Conservation (phyloP, 2,329 filamentous ascomycete species). For the Epichloe aotearoae region DNA sequence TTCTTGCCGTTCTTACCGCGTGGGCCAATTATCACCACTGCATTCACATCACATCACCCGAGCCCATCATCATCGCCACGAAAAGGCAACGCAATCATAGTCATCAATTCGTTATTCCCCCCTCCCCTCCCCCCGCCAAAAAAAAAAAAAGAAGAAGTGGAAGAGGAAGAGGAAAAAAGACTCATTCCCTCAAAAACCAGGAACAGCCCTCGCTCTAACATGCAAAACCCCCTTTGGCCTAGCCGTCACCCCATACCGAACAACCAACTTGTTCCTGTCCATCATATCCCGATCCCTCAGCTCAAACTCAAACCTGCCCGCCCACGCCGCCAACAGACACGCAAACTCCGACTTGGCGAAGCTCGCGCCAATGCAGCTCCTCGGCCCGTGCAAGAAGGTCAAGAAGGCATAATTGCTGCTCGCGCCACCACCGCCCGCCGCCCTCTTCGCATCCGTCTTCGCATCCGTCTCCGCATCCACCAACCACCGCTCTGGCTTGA, state of each 20-base stretch:
- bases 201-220: slow-evolving; percentile 50
- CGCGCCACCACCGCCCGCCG: slow-evolving; percentile 52
- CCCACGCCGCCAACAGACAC: slow-evolving; percentile 62
- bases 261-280: slow-evolving; percentile 51
- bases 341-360: slow-evolving; percentile 82
- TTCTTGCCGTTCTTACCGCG: background rate
- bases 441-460: slow-evolving; percentile 14
- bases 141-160: too few species aligned
- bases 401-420: slow-evolving; percentile 63
- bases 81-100: too few species aligned
- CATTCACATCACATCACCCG: too few species aligned
- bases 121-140: too few species aligned
- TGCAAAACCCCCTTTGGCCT: slow-evolving; percentile 60
- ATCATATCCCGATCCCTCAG: slow-evolving; percentile 44
- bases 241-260: slow-evolving; percentile 59
- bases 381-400: slow-evolving; percentile 76
- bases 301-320: slow-evolving; percentile 59
- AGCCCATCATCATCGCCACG: background rate
- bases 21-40: background rate
- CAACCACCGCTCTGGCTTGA: slow-evolving; percentile 71
- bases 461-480: slow-evolving; percentile 12
- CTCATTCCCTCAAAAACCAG: slow-evolving; percentile 23
- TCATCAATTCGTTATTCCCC: too few species aligned
- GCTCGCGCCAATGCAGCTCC: slow-evolving; percentile 69
- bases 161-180: background rate